These are phyloP conservation scores for Lathyrus aphaca DNA, from an alignment of 306 rosid species.

Conservation along the genomic window DNA sequence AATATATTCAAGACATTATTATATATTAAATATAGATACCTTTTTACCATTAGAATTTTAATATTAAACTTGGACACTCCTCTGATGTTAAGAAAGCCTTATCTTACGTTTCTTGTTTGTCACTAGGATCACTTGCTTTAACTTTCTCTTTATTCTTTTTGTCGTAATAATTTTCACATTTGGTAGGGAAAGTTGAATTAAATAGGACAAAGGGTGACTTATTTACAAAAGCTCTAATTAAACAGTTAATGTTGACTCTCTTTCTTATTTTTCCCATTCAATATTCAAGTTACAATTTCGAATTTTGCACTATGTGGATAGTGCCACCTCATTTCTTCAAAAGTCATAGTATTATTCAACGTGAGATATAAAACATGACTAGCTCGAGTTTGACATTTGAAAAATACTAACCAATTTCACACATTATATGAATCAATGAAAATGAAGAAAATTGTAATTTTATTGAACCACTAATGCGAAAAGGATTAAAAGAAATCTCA, in stretches of 20 bases:
- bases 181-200: too few relatives aligned
- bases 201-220: too few relatives aligned
- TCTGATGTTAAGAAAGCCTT: slow-evolving; percentile 1
- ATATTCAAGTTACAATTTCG: background rate
- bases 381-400: slow-evolving; percentile 12
- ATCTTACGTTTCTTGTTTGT: background rate
- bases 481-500: too few relatives aligned
- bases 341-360: slow-evolving; percentile 10
- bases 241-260: slow-evolving; percentile 1
- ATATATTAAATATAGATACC: too few relatives aligned
- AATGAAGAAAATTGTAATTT: too few relatives aligned
- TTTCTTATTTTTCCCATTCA: background rate
- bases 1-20: too few relatives aligned
- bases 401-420: slow-evolving; percentile 17
- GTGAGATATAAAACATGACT: background rate
- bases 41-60: too few relatives aligned
- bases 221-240: background rate
- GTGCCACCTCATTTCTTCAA: background rate
- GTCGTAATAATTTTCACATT: background rate
- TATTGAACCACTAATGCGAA: too few relatives aligned
- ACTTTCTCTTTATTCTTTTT: background rate
- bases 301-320: background rate
- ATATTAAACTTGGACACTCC: slow-evolving; percentile 41
- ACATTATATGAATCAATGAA: background rate
- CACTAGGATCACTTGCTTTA: slow-evolving; percentile 1